These are phyloP conservation scores for Penicillium capsulatum DNA, from an alignment of 2,329 filamentous ascomycete species.

Conservation along the genomic window DNA sequence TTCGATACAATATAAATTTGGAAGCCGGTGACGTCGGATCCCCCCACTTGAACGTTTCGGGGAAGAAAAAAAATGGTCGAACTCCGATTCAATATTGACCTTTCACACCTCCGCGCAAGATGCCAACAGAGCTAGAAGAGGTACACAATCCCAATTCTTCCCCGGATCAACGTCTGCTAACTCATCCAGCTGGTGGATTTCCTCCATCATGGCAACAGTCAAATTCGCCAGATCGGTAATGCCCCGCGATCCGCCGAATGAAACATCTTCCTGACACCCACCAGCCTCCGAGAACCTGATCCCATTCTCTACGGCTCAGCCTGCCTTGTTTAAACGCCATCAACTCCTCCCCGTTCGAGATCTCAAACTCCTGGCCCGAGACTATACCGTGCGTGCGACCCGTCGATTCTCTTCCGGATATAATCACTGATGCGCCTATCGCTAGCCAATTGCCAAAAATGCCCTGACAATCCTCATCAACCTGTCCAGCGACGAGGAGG, in stretches of 20 bases:
- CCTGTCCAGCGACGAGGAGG: conserved; percentile 75
- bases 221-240: conserved; percentile 75
- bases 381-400: conserved; percentile 64
- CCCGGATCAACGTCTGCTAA: neutral
- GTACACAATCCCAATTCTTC: conserved; percentile 40
- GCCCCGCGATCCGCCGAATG: neutral
- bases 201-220: conserved; percentile 84
- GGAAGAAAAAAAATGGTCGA: too few relatives aligned
- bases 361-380: conserved; percentile 78
- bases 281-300: conserved; percentile 79
- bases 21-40: too few relatives aligned
- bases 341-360: conserved; percentile 76
- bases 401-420: conserved; percentile 3
- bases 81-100: too few relatives aligned
- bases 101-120: conserved; percentile 38
- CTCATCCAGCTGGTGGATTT: conserved; percentile 63
- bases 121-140: conserved; percentile 75
- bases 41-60: too few relatives aligned
- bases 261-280: conserved; percentile 14
- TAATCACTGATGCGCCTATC: conserved; percentile 5
- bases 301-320: conserved; percentile 72
- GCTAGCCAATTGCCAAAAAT: conserved; percentile 83
- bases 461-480: conserved; percentile 74
- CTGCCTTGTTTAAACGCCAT: conserved; percentile 76
- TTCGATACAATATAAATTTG: too few relatives aligned